phyloP scores from a whole-genome alignment of 495 filamentous ascomycete species.

The Ramalina peruviana region DNA sequence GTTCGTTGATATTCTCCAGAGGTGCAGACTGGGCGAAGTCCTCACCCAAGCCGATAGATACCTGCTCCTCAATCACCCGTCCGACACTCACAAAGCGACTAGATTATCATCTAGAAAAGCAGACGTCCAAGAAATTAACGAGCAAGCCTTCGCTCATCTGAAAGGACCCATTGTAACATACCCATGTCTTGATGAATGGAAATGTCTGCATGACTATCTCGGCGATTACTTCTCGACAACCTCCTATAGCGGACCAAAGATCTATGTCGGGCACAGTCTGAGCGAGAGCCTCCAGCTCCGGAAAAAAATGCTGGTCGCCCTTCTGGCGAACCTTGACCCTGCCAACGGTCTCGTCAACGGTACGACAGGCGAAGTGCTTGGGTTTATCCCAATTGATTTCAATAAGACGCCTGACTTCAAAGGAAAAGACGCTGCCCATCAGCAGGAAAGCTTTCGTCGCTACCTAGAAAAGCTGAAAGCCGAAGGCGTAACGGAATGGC shows the following conservation, averaged over 20 bases:
- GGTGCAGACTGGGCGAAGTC: constrained; percentile 29
- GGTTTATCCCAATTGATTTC: constrained; percentile 20
- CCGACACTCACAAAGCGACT: constrained; percentile 28
- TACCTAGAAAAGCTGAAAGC: not conserved
- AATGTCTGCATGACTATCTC: constrained; percentile 8
- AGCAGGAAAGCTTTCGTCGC: not conserved
- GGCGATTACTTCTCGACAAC: constrained; percentile 11
- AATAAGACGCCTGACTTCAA: constrained; percentile 2
- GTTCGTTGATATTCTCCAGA: constrained; percentile 39
- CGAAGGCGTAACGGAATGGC: not conserved
- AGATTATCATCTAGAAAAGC: constrained; percentile 30
- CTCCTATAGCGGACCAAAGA: no score
- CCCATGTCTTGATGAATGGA: constrained; percentile 16
- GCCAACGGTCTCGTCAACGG: constrained; percentile 32
- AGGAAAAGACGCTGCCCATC: constrained; percentile 11
- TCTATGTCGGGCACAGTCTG: not conserved
- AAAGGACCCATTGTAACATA: constrained; percentile 5
- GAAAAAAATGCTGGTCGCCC: constrained; percentile 29
- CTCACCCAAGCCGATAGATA: constrained; percentile 25
- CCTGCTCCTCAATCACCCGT: constrained; percentile 31
- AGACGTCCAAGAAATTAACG: constrained; percentile 29
- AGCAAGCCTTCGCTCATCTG: constrained; percentile 23
- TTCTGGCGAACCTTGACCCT: constrained; percentile 30
- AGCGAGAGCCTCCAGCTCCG: constrained; percentile 22
- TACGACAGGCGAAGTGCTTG: constrained; percentile 31